Evolutionary conservation across 306 rosid species (phyloP), one percentile per base, ranked within the genome.

Genomic region (Purshia tridentata): DNA sequence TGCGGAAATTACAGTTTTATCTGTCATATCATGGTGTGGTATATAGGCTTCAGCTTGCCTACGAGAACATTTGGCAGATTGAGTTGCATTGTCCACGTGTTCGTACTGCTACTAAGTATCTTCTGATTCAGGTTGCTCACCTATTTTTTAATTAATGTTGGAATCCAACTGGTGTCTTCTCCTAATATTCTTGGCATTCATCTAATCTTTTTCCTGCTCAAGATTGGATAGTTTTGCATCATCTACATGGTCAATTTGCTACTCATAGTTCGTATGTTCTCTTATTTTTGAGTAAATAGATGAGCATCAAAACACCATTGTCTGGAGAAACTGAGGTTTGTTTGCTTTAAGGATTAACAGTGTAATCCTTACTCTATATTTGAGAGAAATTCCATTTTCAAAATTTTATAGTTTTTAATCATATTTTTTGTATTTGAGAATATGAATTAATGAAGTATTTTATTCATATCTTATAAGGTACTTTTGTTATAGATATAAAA

Each of bases 21-120:
- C n/a, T 89, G 61, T 18, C 70, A 49, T 44, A 78, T 76, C 2
- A 9, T 8, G 0, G 0, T 46, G 54, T 63, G 63, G 75, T 84
- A 23, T 88, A 88, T 69, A 86, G 76, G 77, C 85, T 92, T 11
- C 86, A 77, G 22, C 87, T 92, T 51, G 84, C 76, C 3, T 88
- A 88, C 20, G 93, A 89, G 74, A 92, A 85, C 67, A 71, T 92
- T 48, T 86, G 88, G 92, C 87, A 92, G 83, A 83, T 86, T 37
- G 87, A 88, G 81, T 74, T 85, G 51, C 84, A 50, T 78, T 65
- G 37, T 19, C 89, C 92, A 47, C 80, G 14, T 13, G 84, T 72
- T 74, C 73, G 49, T 70, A 20, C 79, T 76, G 65, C 74, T 10
- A 73, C 74, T 10, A 73, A 71, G 62, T 88, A 84, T 70, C 93